A percentile compares a stretch with the other conserved stretches of the same genome.
Conservation (phyloP, 306 rosid genomes). For the Glycine latifolia region DNA sequence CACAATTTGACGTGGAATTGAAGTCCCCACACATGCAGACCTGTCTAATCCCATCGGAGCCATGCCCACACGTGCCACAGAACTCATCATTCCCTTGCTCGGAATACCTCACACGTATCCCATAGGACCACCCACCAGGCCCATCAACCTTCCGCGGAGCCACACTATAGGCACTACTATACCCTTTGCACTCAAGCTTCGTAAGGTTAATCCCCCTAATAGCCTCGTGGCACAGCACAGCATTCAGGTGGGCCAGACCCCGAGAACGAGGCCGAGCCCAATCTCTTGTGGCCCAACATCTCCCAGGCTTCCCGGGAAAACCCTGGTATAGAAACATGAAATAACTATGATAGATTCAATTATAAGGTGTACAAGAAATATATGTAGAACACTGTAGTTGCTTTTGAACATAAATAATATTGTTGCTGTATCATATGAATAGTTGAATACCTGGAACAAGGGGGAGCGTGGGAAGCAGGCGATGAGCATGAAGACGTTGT, state of each 20-base stretch:
- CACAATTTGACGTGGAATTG: conserved; percentile 90
- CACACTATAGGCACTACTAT: conserved; percentile 86
- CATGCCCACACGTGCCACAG: conserved; percentile 87
- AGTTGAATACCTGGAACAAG: conserved; percentile 45
- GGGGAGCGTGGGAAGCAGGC: conserved; percentile 91
- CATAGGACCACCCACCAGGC: conserved; percentile 79
- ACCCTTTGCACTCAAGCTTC: conserved; percentile 87
- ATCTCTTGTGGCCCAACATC: conserved; percentile 61
- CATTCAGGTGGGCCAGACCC: conserved; percentile 85
- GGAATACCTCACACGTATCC: conserved; percentile 86
- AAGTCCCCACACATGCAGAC: conserved; percentile 78
- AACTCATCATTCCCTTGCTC: conserved; percentile 78
- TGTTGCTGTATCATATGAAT: too few relatives aligned
- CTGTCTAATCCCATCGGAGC: conserved; percentile 70
- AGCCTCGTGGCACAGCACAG: conserved; percentile 77
- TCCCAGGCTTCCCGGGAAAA: conserved; percentile 64
- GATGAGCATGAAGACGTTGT: conserved; percentile 90
- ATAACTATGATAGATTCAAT: too few relatives aligned
- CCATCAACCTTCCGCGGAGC: conserved; percentile 86
- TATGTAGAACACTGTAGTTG: too few relatives aligned
- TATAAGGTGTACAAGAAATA: too few relatives aligned
- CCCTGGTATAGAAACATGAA: too few relatives aligned
- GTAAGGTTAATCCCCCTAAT: conserved; percentile 81
- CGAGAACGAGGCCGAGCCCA: conserved; percentile 51
- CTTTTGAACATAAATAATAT: too few relatives aligned